These are phyloP conservation scores for Limnanthes douglasii DNA, from an alignment of 345 rosid genomes.

Conservation along the genomic window DNA sequence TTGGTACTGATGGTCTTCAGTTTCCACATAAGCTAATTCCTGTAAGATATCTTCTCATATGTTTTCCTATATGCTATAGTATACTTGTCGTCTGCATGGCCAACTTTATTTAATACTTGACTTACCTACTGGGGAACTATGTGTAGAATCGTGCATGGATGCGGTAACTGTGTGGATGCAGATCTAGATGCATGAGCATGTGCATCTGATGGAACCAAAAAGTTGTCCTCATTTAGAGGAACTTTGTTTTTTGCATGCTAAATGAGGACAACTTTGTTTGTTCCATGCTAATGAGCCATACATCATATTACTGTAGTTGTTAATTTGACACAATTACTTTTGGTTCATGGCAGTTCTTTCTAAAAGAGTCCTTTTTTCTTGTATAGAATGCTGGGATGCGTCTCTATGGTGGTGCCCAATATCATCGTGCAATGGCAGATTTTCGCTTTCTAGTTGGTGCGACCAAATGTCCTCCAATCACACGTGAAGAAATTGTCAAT, in stretches of 20 bases:
- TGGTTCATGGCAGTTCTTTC: background rate
- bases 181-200: too few species aligned
- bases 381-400: conserved; percentile 89
- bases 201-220: too few species aligned
- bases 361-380: conserved; percentile 3
- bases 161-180: too few species aligned
- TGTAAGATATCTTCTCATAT: conserved; percentile 23
- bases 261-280: background rate
- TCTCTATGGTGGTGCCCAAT: conserved; percentile 93
- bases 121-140: too few species aligned
- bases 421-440: conserved; percentile 96
- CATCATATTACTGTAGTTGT: background rate
- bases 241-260: background rate
- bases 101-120: too few species aligned
- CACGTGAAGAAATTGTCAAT: conserved; percentile 89
- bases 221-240: too few species aligned
- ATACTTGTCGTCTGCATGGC: too few species aligned
- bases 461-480: conserved; percentile 79
- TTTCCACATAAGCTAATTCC: conserved; percentile 83
- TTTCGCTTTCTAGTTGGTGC: conserved; percentile 92
- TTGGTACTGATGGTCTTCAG: conserved; percentile 72
- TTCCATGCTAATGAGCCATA: conserved; percentile 1
- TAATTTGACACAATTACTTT: conserved; percentile 4
- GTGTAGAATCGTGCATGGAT: too few species aligned
- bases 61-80: too few species aligned